These are phyloP conservation scores for Podaxis sp. DNA, from an alignment of 768 basidiomycete species.

Conservation along the genomic window DNA sequence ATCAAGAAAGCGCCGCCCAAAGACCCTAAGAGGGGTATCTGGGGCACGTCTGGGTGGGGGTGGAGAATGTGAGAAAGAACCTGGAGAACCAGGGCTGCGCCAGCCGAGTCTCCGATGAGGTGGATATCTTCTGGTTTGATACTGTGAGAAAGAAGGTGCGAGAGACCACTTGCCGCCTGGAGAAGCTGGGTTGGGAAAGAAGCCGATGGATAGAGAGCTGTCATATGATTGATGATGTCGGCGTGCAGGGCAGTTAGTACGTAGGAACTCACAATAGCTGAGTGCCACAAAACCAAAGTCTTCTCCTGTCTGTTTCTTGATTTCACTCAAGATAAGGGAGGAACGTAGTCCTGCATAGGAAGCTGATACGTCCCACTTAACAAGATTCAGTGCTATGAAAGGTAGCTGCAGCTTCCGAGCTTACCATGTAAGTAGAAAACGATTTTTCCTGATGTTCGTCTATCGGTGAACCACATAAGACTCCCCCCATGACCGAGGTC, in stretches of 20 bases:
- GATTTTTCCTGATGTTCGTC: constrained; percentile 29
- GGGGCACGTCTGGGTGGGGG: constrained; percentile 29
- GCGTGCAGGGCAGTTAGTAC: background rate
- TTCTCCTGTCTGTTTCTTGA: constrained; percentile 21
- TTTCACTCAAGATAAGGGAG: constrained; percentile 27
- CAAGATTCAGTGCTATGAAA: background rate
- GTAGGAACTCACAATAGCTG: constrained; percentile 33
- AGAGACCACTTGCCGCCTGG: constrained; percentile 30
- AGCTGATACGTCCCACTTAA: constrained; percentile 33
- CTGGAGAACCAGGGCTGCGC: constrained; percentile 35
- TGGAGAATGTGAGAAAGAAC: constrained; percentile 37
- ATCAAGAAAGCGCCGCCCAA: constrained; percentile 35
- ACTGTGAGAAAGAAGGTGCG: constrained; percentile 31
- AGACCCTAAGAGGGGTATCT: constrained; percentile 22
- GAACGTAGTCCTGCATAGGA: constrained; percentile 20
- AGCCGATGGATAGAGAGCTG: constrained; percentile 34
- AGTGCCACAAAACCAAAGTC: constrained; percentile 31
- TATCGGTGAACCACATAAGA: constrained; percentile 32
- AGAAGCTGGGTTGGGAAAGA: constrained; percentile 35
- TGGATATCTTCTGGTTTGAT: constrained; percentile 31
- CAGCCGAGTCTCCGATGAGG: constrained; percentile 41
- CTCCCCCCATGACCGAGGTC: constrained; percentile 26
- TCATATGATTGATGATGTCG: background rate
- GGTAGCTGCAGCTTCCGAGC: background rate
- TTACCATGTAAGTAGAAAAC: constrained; percentile 34